A percentile compares a stretch with the other conserved stretches of the same genome.
phyloP scores from a whole-genome alignment of 1,284 basidiomycete species.

The Rhodotorula sp. region DNA sequence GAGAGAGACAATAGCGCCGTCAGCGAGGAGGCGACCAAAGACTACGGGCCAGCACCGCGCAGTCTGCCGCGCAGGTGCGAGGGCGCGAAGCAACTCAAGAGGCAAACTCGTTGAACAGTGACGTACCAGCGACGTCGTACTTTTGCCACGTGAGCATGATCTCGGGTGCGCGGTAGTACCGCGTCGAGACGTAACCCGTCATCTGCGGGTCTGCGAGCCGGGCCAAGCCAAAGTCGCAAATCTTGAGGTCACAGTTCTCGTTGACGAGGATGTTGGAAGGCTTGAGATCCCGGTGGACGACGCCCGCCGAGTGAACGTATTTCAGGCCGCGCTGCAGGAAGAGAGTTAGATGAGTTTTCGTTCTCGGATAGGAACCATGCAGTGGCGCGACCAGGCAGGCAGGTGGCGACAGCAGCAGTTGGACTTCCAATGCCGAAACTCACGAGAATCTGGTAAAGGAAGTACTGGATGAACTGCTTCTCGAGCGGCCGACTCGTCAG shows the following conservation, averaged over 20 bases:
- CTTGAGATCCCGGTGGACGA: slow-evolving; percentile 98
- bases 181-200: slow-evolving; percentile 98
- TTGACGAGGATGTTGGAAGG: slow-evolving; percentile 99
- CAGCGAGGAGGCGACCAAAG: neutral
- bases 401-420: neutral
- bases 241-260: slow-evolving; percentile 99
- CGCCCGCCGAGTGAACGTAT: slow-evolving; percentile 98
- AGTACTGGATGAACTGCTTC: slow-evolving; percentile 99
- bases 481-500: slow-evolving; percentile 94
- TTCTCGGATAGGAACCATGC: neutral
- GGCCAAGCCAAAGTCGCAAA: slow-evolving; percentile 97
- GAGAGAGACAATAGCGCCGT: slow-evolving; percentile 10
- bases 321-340: slow-evolving; percentile 72
- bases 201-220: slow-evolving; percentile 94
- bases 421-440: slow-evolving; percentile 46
- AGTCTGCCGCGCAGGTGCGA: too few relatives aligned
- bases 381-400: neutral
- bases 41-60: too few relatives aligned
- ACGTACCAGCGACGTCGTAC: slow-evolving; percentile 84
- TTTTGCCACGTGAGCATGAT: slow-evolving; percentile 99
- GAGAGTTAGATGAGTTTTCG: neutral
- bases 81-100: too few relatives aligned
- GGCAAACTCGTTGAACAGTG: too few relatives aligned
- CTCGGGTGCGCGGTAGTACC: slow-evolving; percentile 98
- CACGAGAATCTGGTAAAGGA: slow-evolving; percentile 93